Conservation (phyloP, 257 asterid genomes). For the Mentha longifolia region DNA sequence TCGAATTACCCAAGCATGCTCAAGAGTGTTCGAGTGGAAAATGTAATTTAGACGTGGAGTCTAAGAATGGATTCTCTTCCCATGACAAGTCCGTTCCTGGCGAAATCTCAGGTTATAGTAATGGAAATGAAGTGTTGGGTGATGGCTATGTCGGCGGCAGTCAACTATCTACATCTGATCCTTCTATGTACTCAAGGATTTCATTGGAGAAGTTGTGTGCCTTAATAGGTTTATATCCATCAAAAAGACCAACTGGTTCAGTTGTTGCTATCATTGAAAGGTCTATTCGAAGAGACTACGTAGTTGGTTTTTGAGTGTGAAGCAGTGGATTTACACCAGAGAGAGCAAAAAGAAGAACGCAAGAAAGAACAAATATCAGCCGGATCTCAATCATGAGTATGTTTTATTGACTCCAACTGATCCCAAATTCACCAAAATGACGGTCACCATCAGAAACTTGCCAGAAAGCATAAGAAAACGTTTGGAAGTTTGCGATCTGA, state of each 20-base stretch:
- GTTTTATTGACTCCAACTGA: conserved; percentile 66
- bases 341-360: conserved; percentile 55
- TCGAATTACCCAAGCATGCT: conserved; percentile 37
- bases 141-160: conserved; percentile 34
- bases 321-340: conserved; percentile 61
- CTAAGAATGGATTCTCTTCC: conserved; percentile 25
- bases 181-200: conserved; percentile 34
- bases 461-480: conserved; percentile 62
- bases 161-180: conserved; percentile 33
- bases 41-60: conserved; percentile 41
- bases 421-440: conserved; percentile 79
- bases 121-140: conserved; percentile 33
- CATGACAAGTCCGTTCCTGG: conserved; percentile 38
- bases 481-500: conserved; percentile 64
- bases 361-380: conserved; percentile 50
- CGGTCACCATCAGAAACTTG: conserved; percentile 55
- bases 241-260: conserved; percentile 85
- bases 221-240: conserved; percentile 51
- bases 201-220: conserved; percentile 57
- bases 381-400: conserved; percentile 48
- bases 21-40: conserved; percentile 50
- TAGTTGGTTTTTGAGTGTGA: conserved; percentile 76
- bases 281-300: conserved; percentile 58
- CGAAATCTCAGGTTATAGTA: conserved; percentile 32
- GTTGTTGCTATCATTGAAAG: conserved; percentile 73